Percentiles rank a stretch among this genome's conserved stretches.
Evolutionary conservation across 2,329 filamentous ascomycete species (phyloP).

Genomic region (Cryphonectria naterciae): DNA sequence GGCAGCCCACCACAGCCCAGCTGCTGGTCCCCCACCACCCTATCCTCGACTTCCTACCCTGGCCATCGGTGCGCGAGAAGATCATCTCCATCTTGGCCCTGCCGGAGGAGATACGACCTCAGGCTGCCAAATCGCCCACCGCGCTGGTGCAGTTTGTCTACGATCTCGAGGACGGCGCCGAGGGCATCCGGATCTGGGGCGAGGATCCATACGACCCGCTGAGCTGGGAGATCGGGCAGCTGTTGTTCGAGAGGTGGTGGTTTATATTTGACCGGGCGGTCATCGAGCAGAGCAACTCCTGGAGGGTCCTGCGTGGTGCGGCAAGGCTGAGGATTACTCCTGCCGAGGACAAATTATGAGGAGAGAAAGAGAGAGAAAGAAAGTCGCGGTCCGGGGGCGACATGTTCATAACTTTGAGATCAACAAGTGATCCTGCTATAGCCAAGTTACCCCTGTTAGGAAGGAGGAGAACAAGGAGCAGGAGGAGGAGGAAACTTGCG

Average conservation of each 20-base stretch:
- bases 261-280: constrained; percentile 60
- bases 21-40: constrained; percentile 53
- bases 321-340: constrained; percentile 16
- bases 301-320: constrained; percentile 52
- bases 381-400: background rate
- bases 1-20: constrained; percentile 53
- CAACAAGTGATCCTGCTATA: background rate
- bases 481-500: background rate
- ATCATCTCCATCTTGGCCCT: constrained; percentile 56
- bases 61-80: constrained; percentile 58
- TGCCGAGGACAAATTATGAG: background rate
- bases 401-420: background rate
- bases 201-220: constrained; percentile 51
- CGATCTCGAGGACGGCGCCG: constrained; percentile 56
- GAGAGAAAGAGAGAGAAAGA: background rate
- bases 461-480: background rate
- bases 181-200: constrained; percentile 47
- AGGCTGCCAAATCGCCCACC: constrained; percentile 28
- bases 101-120: constrained; percentile 52
- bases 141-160: constrained; percentile 57
- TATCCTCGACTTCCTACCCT: constrained; percentile 60
- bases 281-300: constrained; percentile 57
- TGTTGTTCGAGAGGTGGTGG: constrained; percentile 64
- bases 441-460: too few species aligned
- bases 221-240: constrained; percentile 62